phyloP scores from a whole-genome alignment of 495 filamentous ascomycete genomes.

The Lepidopterella palustris region DNA sequence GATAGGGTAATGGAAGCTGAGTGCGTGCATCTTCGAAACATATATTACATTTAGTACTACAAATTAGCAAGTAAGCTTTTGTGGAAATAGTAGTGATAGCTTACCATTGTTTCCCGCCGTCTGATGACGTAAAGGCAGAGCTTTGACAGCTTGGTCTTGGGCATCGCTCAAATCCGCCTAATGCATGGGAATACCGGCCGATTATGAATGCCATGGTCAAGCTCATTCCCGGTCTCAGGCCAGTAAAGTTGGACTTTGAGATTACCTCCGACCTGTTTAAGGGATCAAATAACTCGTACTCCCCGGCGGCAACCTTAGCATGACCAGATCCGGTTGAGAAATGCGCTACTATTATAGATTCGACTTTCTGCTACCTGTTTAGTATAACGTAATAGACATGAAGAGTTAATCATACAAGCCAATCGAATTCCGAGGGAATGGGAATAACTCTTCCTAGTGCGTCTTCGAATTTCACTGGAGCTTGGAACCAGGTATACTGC shows the following conservation, averaged over 20 bases:
- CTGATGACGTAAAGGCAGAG: not conserved
- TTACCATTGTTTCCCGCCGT: not conserved
- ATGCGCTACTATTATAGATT: not conserved
- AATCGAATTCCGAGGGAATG: constrained; percentile 7
- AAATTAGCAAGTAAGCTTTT: not conserved
- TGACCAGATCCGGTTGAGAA: not conserved
- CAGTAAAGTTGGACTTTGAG: not conserved
- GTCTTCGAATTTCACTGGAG: constrained; percentile 2
- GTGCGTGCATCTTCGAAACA: not conserved
- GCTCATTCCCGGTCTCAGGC: not conserved
- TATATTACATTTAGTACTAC: not conserved
- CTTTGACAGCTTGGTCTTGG: not conserved
- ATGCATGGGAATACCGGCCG: not conserved
- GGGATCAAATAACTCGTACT: not conserved
- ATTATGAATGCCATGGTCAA: not conserved
- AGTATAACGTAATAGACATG: not conserved
- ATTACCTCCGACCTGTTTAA: not conserved
- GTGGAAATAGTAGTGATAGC: not conserved
- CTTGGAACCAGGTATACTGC: constrained; percentile 7
- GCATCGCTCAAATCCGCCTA: not conserved
- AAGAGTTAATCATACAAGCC: not conserved
- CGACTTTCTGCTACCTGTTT: not conserved
- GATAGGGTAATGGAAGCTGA: not conserved
- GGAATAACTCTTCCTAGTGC: constrained; percentile 3
- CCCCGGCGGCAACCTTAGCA: not conserved